These are phyloP conservation scores for Aspergillus nanangensis DNA, from an alignment of 495 filamentous ascomycete species.

Conservation along the genomic window DNA sequence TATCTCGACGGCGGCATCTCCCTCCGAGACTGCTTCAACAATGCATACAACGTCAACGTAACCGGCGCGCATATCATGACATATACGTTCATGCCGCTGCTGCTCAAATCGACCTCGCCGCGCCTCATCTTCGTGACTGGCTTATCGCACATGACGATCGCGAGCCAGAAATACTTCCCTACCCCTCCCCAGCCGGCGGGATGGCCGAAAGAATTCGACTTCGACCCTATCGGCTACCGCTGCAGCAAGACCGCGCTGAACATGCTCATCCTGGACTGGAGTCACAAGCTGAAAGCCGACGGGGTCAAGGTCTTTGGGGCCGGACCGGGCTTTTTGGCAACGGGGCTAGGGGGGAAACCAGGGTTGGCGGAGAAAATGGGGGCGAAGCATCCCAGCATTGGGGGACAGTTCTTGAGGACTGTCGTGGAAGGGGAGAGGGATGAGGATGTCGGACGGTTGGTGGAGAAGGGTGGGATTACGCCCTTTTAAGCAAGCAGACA, in stretches of 20 bases:
- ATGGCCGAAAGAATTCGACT: conserved; percentile 42
- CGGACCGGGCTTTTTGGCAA: conserved; percentile 29
- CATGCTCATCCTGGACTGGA: conserved; percentile 32
- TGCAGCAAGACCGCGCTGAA: conserved; percentile 30
- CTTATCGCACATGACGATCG: conserved; percentile 17
- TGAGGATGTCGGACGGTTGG: conserved; percentile 30
- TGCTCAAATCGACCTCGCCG: conserved; percentile 42
- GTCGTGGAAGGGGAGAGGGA: conserved; percentile 37
- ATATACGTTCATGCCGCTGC: conserved; percentile 40
- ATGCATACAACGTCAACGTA: conserved; percentile 45
- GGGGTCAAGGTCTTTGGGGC: conserved; percentile 33
- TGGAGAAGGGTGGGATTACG: conserved; percentile 9
- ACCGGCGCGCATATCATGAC: conserved; percentile 44
- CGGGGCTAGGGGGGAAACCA: conserved; percentile 19
- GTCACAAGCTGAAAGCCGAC: conserved; percentile 29
- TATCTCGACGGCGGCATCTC: conserved; percentile 22
- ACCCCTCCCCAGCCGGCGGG: conserved; percentile 24
- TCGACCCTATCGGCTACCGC: conserved; percentile 28
- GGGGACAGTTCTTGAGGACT: conserved; percentile 25
- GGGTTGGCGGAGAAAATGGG: conserved; percentile 30
- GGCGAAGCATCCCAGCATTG: conserved; percentile 22
- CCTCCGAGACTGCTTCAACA: conserved; percentile 39
- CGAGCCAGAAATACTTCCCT: conserved; percentile 17
- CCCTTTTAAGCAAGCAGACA: too few species aligned
- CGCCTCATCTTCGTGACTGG: conserved; percentile 46